A percentile compares a stretch with the other conserved stretches of the same genome.
Conservation (phyloP, 2,329 filamentous ascomycete species). For the Nothophaeocryptopus gaeumannii region DNA sequence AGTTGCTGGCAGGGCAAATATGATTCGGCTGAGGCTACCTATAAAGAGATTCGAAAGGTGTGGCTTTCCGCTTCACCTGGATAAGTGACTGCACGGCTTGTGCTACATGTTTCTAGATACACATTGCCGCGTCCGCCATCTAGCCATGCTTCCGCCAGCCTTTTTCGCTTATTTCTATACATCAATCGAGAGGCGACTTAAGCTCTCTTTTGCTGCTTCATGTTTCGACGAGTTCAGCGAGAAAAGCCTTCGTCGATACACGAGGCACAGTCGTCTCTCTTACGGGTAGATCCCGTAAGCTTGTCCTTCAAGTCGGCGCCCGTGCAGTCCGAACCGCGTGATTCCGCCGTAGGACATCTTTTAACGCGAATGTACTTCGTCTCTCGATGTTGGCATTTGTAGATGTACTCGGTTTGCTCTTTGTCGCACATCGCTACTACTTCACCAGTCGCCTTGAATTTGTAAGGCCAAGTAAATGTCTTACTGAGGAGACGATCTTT, state of each 20-base stretch:
- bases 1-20: conserved; percentile 8
- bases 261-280: conserved; percentile 1
- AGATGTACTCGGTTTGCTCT: conserved; percentile 1
- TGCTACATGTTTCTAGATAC: conserved; percentile 2
- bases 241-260: conserved; percentile 2
- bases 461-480: not conserved
- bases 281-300: conserved; percentile 2
- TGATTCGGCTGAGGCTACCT: conserved; percentile 5
- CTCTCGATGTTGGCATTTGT: conserved; percentile 2
- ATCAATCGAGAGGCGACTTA: conserved; percentile 1
- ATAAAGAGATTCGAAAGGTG: conserved; percentile 3
- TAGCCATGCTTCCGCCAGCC: conserved; percentile 1
- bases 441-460: not conserved
- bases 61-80: conserved; percentile 1
- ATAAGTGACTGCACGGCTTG: conserved; percentile 1
- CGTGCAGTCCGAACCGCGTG: conserved; percentile 1
- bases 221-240: conserved; percentile 2
- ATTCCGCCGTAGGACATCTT: conserved; percentile 1
- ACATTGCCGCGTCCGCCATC: conserved; percentile 1
- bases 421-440: conserved; percentile 1
- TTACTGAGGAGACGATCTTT: conserved; percentile 2
- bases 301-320: conserved; percentile 1
- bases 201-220: conserved; percentile 1
- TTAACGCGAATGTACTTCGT: conserved; percentile 2
- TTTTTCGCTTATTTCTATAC: conserved; percentile 1